These are phyloP conservation scores for Thalia dealbata DNA, from an alignment of 176 grass and related monocot genomes.

Conservation along the genomic window DNA sequence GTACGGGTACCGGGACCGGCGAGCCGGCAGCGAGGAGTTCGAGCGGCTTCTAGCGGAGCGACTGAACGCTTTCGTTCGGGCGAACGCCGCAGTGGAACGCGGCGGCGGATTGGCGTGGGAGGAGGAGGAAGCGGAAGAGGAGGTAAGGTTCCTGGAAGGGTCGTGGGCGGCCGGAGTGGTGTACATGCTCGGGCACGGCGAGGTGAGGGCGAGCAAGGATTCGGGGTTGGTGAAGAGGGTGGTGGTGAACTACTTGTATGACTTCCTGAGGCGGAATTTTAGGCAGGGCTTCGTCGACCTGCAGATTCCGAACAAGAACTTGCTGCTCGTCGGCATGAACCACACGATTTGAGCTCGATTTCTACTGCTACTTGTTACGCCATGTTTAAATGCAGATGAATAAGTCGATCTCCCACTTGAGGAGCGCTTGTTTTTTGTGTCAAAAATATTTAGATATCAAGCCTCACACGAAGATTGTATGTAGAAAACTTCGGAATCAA, in stretches of 20 bases:
- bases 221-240: constrained; percentile 31
- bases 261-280: constrained; percentile 39
- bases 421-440: too few relatives aligned
- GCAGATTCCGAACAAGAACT: too few relatives aligned
- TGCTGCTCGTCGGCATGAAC: too few relatives aligned
- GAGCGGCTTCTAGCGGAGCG: constrained; percentile 41
- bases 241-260: constrained; percentile 33
- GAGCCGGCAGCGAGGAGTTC: constrained; percentile 43
- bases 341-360: too few relatives aligned
- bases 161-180: constrained; percentile 23
- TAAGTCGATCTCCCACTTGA: too few relatives aligned
- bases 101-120: background rate
- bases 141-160: constrained; percentile 30
- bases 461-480: too few relatives aligned
- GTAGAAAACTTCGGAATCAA: too few relatives aligned
- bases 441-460: too few relatives aligned
- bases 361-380: too few relatives aligned
- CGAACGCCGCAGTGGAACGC: constrained; percentile 24
- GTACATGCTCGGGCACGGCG: constrained; percentile 25
- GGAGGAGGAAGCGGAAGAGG: constrained; percentile 21
- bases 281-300: constrained; percentile 11
- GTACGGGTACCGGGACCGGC: constrained; percentile 47
- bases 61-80: constrained; percentile 50
- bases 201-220: constrained; percentile 13
- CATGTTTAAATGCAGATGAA: too few relatives aligned